Evolutionary conservation across 768 basidiomycete species (phyloP).

Genomic region (Termitomyces sp.): DNA sequence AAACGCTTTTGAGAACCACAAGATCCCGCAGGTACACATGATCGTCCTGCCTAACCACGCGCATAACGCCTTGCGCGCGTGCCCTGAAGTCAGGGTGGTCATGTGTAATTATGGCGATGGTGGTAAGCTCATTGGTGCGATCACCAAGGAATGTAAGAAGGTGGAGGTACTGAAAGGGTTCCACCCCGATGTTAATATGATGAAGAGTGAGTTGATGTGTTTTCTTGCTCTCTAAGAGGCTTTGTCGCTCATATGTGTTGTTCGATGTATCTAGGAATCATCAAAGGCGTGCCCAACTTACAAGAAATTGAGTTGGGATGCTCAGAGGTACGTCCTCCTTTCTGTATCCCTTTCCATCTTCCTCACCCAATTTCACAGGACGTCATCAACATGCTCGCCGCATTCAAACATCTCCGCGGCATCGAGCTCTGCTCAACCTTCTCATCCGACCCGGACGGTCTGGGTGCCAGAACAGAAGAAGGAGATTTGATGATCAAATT

Average conservation of each 20-base stretch:
- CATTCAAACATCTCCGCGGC: not conserved
- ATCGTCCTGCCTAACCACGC: conserved; percentile 22
- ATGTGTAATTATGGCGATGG: conserved; percentile 21
- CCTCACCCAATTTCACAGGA: not conserved
- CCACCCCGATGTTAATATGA: conserved; percentile 11
- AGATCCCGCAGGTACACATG: conserved; percentile 21
- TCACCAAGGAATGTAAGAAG: conserved; percentile 23
- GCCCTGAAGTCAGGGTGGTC: conserved; percentile 24
- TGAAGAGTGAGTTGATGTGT: conserved; percentile 21
- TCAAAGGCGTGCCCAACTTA: not conserved
- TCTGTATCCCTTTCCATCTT: too few species aligned
- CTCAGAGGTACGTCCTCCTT: not conserved
- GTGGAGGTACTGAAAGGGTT: conserved; percentile 26
- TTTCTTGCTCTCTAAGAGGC: not conserved
- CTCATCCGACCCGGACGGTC: not conserved
- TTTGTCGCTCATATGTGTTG: not conserved
- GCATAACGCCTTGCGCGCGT: conserved; percentile 28
- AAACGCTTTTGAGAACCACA: conserved; percentile 21
- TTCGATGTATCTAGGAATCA: not conserved
- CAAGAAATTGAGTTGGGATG: not conserved
- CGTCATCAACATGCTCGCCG: not conserved
- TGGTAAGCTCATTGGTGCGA: conserved; percentile 24
- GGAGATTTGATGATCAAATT: too few species aligned
- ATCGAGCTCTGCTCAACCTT: not conserved
- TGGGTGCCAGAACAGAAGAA: too few species aligned